Conservation (phyloP, 345 rosid genomes). For the Chamaenerion angustifolium region DNA sequence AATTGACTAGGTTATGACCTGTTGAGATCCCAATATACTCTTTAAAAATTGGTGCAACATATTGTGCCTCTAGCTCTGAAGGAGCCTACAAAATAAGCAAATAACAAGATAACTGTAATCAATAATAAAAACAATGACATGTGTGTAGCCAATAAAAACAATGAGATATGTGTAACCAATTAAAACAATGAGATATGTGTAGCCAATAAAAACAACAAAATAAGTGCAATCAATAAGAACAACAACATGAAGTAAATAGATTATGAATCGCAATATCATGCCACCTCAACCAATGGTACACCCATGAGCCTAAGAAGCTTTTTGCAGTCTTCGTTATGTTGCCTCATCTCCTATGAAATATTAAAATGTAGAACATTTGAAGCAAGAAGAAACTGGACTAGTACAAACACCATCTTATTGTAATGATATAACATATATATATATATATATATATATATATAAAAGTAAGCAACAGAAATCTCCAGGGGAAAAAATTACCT, state of each 20-base stretch:
- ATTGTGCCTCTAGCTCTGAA: conserved; percentile 93
- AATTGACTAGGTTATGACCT: too few relatives aligned
- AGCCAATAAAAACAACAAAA: too few relatives aligned
- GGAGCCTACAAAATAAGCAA: conserved; percentile 45
- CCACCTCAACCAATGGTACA: conserved; percentile 80
- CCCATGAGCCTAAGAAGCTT: conserved; percentile 80
- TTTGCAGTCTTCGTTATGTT: conserved; percentile 90
- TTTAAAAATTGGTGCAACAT: conserved; percentile 91
- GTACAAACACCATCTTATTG: not conserved
- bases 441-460: not conserved
- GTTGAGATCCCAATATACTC: conserved; percentile 20
- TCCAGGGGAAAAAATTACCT: conserved; percentile 31
- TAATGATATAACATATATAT: too few relatives aligned
- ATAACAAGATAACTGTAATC: not conserved
- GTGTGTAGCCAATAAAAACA: too few relatives aligned
- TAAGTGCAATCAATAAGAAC: too few relatives aligned
- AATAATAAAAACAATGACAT: not conserved
- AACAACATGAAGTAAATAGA: too few relatives aligned
- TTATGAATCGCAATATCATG: not conserved
- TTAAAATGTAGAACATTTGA: not conserved
- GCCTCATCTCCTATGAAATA: conserved; percentile 55
- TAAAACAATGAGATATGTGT: not conserved
- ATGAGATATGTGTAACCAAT: not conserved
- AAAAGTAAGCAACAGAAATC: not conserved
- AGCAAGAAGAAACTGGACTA: too few relatives aligned